phyloP scores from a whole-genome alignment of 2,329 filamentous ascomycete species.

The Fusarium incarnatum region DNA sequence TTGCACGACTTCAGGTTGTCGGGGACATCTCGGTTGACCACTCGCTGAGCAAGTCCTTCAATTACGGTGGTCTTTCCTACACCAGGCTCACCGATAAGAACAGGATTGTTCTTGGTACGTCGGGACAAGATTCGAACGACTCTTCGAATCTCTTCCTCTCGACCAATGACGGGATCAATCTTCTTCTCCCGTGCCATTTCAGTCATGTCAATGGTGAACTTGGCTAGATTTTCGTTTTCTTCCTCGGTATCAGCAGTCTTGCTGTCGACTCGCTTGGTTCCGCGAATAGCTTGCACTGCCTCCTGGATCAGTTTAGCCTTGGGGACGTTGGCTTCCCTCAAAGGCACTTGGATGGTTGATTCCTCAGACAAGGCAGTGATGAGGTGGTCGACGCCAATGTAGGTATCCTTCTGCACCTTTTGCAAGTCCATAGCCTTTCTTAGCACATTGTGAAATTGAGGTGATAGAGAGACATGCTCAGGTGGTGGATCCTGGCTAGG shows the following conservation, averaged over 20 bases:
- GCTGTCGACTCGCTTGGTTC: constrained; percentile 92
- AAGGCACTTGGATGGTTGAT: constrained; percentile 73
- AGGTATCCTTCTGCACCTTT: constrained; percentile 97
- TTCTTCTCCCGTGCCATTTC: constrained; percentile 96
- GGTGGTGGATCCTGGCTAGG: constrained; percentile 96
- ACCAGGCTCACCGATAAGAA: constrained; percentile 96
- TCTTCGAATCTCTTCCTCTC: constrained; percentile 94
- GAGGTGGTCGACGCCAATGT: constrained; percentile 93
- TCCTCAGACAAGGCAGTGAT: constrained; percentile 90
- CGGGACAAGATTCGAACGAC: constrained; percentile 92
- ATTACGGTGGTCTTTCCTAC: constrained; percentile 99
- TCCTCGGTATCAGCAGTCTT: constrained; percentile 94
- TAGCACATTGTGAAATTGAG: constrained; percentile 83
- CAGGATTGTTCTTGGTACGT: constrained; percentile 98
- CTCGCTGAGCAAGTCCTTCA: constrained; percentile 93
- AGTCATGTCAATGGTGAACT: constrained; percentile 99
- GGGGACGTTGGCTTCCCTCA: constrained; percentile 90
- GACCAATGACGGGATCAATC: constrained; percentile 95
- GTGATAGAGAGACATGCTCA: constrained; percentile 85
- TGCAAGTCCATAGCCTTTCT: constrained; percentile 88
- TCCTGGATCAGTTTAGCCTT: constrained; percentile 91
- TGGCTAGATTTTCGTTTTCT: constrained; percentile 95
- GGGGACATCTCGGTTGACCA: constrained; percentile 96
- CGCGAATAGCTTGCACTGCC: constrained; percentile 91
- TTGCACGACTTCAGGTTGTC: constrained; percentile 95